Evolutionary conservation across 768 basidiomycete genomes (phyloP), one percentile per base, ranked within the genome.

Genomic region (Boletellus ananas): DNA sequence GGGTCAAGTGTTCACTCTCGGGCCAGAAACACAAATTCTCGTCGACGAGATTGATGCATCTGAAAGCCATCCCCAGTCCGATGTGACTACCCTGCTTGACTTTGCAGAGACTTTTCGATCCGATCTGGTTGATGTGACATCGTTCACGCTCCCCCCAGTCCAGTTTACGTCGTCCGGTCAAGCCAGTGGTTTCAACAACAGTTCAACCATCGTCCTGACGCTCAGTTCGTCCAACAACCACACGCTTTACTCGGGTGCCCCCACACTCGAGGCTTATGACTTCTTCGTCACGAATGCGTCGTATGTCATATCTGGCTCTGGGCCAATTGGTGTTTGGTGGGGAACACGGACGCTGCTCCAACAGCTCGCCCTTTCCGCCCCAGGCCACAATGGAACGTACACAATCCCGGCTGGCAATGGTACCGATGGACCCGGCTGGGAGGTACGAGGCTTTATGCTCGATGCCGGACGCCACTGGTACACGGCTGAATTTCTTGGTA

Each of bases 381-480:
- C 36, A 44, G 52, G 18, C 37, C 11, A 27, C 4, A 21, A 49
- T 1, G 49, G 36, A 34, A 45, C 51, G n/a, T 62, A 60, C 6
- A 31, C 29, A 11, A 52, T 75, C 14, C 64, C 71, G 18, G 56
- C 65, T 2, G 75, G 74, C 2, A 60, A 54, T 1, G 70, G 71
- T 1, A 57, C 62, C 0, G 74, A 76, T 56, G 56, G 66, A 12
- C 75, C 75, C 0, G 74, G 72, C 2, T 75, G 75, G 74, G 74
- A 71, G 43, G 59, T 74, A 3, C 70, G 73, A 33, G 74, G 75
- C 1, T 73, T 76, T 57, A 74, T 76, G 75, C 63, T 76, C 2
- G 75, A 77, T 50, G 69, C 64, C 6, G 75, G 72, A n/a, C 67
- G 74, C 8, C 75, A 77, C 54, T 75, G 72, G 71, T 76, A 71